Percentiles rank a stretch among this genome's conserved stretches.
phyloP scores from a whole-genome alignment of 2,329 filamentous ascomycete genomes.

The Aspergillus fijiensis region DNA sequence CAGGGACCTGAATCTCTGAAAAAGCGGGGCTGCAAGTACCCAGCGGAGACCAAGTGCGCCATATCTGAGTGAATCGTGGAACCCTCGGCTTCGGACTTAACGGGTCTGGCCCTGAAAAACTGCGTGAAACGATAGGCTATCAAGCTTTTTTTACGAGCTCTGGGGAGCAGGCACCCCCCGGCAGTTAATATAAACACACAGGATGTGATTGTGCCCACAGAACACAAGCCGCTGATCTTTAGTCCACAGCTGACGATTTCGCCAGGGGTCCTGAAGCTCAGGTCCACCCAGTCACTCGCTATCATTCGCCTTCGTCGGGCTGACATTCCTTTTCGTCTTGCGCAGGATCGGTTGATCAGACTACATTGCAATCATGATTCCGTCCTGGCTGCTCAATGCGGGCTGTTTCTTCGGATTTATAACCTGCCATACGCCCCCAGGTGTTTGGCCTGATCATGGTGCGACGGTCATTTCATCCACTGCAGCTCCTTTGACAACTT shows the following conservation, averaged over 20 bases:
- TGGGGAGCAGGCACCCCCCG: not conserved
- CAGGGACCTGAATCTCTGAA: not conserved
- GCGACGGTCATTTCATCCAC: conserved; percentile 25
- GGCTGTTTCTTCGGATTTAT: conserved; percentile 34
- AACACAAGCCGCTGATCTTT: conserved; percentile 1
- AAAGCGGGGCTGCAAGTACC: conserved; percentile 6
- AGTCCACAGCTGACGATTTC: conserved; percentile 8
- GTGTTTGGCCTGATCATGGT: conserved; percentile 26
- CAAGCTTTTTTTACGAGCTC: not conserved
- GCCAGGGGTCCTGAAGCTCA: conserved; percentile 8
- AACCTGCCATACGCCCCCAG: conserved; percentile 32
- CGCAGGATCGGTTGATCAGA: conserved; percentile 11
- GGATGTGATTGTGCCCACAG: conserved; percentile 11
- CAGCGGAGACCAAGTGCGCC: not conserved
- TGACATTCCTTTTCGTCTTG: conserved; percentile 15
- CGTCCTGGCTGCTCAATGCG: conserved; percentile 23
- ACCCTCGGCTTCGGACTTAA: not conserved
- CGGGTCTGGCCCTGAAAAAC: not conserved
- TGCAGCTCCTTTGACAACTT: not conserved
- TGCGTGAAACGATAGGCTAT: conserved; percentile 11
- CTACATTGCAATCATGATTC: conserved; percentile 27
- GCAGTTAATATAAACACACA: conserved; percentile 12
- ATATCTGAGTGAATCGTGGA: conserved; percentile 4
- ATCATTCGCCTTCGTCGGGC: conserved; percentile 10
- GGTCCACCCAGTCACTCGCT: conserved; percentile 17